Percentiles rank a stretch among this genome's conserved stretches.
phyloP scores from a whole-genome alignment of 2,329 filamentous ascomycete genomes.

The Aureobasidium leucospermi region DNA sequence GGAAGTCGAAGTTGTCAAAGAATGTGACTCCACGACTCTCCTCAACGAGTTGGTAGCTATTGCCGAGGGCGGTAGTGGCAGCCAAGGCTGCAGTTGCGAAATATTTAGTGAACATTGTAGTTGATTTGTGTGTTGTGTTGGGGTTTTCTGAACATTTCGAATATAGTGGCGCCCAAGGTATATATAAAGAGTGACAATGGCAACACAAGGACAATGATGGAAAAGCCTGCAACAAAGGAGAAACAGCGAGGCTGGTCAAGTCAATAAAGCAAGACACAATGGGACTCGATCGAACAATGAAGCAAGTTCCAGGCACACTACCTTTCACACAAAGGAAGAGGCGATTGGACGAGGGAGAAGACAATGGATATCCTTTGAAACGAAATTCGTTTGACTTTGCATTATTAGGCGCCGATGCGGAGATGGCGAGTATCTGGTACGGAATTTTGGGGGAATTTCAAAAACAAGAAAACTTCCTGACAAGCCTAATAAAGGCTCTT shows the following conservation, averaged over 20 bases:
- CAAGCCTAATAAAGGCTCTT: neutral
- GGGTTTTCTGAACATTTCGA: neutral
- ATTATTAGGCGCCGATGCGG: slow-evolving; percentile 9
- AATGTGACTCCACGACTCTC: slow-evolving; percentile 30
- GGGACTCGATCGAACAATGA: neutral
- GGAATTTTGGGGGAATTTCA: neutral
- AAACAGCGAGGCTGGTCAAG: neutral
- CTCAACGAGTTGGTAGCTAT: slow-evolving; percentile 19
- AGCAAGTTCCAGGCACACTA: neutral
- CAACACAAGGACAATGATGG: neutral
- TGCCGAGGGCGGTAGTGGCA: slow-evolving; percentile 14
- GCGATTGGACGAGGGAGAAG: neutral
- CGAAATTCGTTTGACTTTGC: slow-evolving; percentile 2
- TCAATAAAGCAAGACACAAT: slow-evolving; percentile 11
- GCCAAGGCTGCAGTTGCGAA: slow-evolving; percentile 14
- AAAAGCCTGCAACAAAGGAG: neutral
- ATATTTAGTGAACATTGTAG: slow-evolving; percentile 11
- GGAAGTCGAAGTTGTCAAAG: slow-evolving; percentile 40
- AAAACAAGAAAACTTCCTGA: neutral
- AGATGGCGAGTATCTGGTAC: slow-evolving; percentile 10
- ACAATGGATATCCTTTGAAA: slow-evolving; percentile 3
- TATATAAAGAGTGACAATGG: neutral
- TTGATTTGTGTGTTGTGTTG: neutral
- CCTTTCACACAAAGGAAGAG: slow-evolving; percentile 1
- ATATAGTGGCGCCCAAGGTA: neutral